Evolutionary conservation across 495 filamentous ascomycete genomes (phyloP), one percentile per base, ranked within the genome.

Genomic region (Penicillium alfredii): DNA sequence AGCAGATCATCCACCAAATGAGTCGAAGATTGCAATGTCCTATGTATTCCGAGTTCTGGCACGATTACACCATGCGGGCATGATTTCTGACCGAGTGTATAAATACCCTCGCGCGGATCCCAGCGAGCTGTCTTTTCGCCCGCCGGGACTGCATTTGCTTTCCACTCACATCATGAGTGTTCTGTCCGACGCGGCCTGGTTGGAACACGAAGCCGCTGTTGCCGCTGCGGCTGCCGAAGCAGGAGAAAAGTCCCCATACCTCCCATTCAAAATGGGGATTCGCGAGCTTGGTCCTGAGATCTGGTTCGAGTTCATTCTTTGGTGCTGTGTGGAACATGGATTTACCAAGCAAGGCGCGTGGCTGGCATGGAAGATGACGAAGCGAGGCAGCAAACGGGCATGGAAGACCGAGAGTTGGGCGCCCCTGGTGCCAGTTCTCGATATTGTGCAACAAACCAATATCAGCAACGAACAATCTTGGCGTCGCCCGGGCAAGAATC

Each of bases 251-350:
- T 65, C 75, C 8, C 76, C 73, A 1, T 74, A 65, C 16, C 48
- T 70, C 3, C 61, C 65, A 11, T 70, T 70, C 44, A 72, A 69
- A 24, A 58, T 74, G 15, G 58, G 62, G 15, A 56, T 78, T n/a
- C 60, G 64, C 31, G 69, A 73, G 23, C 51, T 81, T 2, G 71
- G 71, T 1, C 69, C 72, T 12, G 74, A 80, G 38, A 60, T 82
- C 13, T 84, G 80, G 80, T 53, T 84, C 2, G 80, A 84, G 44
- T 60, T 82, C 8, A 65, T 82, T 29, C 63, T 84, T 6, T 84
- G 78, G 80, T 74, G 72, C 38, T 84, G 80, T 48, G 63, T 81
- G 16, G 76, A 82, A 47, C 73, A 77, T 40, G 73, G 73, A 4
- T 77, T 74, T 60, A 51, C 72, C 7, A 54, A 51, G 28, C 73